phyloP scores from a whole-genome alignment of 768 basidiomycete species.

The Naganishia vishniacii region DNA sequence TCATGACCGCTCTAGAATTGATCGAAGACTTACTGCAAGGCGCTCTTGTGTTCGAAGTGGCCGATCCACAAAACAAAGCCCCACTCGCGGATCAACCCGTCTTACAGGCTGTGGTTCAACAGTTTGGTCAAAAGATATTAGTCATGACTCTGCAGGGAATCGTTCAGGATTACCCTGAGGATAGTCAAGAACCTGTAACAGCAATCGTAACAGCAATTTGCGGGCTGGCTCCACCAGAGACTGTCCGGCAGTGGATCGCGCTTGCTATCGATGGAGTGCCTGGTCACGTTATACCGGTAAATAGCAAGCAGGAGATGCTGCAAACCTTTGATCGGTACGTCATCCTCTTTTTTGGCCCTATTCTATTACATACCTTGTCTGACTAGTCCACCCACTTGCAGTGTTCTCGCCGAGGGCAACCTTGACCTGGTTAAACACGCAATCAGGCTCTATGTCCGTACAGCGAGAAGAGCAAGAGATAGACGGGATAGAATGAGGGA shows the following conservation, averaged over 20 bases:
- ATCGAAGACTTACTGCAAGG: conserved; percentile 70
- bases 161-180: conserved; percentile 82
- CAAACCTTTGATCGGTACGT: conserved; percentile 68
- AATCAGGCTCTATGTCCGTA: conserved; percentile 63
- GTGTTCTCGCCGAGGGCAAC: conserved; percentile 62
- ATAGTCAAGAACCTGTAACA: conserved; percentile 65
- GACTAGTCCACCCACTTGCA: no score
- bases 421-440: conserved; percentile 79
- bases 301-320: conserved; percentile 68
- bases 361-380: neutral
- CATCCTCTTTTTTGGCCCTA: neutral
- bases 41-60: conserved; percentile 48
- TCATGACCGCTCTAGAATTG: conserved; percentile 73
- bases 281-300: conserved; percentile 57
- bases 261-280: conserved; percentile 67
- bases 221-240: conserved; percentile 61
- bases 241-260: conserved; percentile 65
- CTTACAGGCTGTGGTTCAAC: conserved; percentile 34
- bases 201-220: conserved; percentile 70
- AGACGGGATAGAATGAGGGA: conserved; percentile 27
- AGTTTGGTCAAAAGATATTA: conserved; percentile 63
- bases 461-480: conserved; percentile 55
- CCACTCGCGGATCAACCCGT: conserved; percentile 31
- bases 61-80: conserved; percentile 25
- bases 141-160: conserved; percentile 69